Base-by-base conservation (phyloP, 208 protist species). In the Trypanosoma vivax region DNA sequence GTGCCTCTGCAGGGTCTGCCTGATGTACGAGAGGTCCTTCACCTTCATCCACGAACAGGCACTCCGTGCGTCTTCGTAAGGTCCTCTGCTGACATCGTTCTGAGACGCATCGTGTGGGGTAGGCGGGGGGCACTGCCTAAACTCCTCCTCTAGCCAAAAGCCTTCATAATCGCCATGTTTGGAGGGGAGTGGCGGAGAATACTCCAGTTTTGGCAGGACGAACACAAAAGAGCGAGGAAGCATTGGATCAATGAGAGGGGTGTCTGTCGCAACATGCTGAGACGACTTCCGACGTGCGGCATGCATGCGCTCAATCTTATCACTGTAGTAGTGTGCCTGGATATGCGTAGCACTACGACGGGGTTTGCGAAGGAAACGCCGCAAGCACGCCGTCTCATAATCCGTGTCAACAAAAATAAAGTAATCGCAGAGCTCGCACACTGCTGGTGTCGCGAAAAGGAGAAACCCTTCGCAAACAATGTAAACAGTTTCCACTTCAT, bases 391-490 rank as follows among this genome's bases (percentile, higher is more conserved):
- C 43, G 74, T 74, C 50, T 86, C 79, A 0, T 43, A 25, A 34
- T 74, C 74, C 38, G 62, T 62, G 7, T 45, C 40, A 24, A 86
- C 56, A 27, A 68, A 35, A 41, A 82, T 38, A 33, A 51, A 66
- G 9, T 35, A 53, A 61, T 86, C 79, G 2, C 78, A 62, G 34
- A 52, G 10, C 2, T 49, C 39, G 28, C 46, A 55, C 1, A 61
- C 34, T 16, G 34, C 30, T 50, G 42, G 25, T 48, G 53, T 29
- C 16, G 62, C 66, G 23, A 80, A 73, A 1, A 85, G 54, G 24
- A 68, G 43, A 42, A 80, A 73, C 11, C 77, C 77, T 37, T 85
- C 77, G 35, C 77, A 85, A 16, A 85, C 63, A 14, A 80, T 50
- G 31, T 66, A 77, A 25, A 48, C 21, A 7, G 30, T 62, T 37